Conservation (phyloP, 768 basidiomycete genomes). For the Zangia roseola region DNA sequence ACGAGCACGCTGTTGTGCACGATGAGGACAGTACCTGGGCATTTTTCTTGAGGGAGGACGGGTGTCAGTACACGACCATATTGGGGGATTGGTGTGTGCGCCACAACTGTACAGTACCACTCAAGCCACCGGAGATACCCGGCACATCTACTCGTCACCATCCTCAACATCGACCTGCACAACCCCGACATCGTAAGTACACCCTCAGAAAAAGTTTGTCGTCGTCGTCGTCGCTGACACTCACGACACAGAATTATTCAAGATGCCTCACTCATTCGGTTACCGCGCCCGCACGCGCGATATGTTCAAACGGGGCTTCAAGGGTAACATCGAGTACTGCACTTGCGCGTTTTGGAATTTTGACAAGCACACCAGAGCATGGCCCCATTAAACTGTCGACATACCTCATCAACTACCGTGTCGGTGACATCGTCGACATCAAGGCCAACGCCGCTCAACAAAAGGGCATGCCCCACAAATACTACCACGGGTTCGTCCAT, state of each 20-base stretch:
- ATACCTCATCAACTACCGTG: conserved; percentile 87
- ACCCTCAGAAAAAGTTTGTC: conserved; percentile 14
- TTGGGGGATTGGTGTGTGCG: conserved; percentile 36
- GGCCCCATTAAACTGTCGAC: conserved; percentile 90
- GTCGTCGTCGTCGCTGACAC: conserved; percentile 11
- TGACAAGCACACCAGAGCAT: conserved; percentile 57
- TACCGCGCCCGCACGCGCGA: conserved; percentile 99
- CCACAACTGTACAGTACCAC: conserved; percentile 65
- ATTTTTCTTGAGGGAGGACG: conserved; percentile 65
- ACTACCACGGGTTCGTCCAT: conserved; percentile 85
- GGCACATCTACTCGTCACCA: conserved; percentile 29
- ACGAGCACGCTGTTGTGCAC: not conserved
- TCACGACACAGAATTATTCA: conserved; percentile 51
- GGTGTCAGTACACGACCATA: conserved; percentile 34
- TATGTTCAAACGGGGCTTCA: conserved; percentile 99
- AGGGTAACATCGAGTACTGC: conserved; percentile 54
- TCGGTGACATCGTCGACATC: conserved; percentile 99
- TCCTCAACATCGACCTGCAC: conserved; percentile 51
- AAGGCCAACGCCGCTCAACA: conserved; percentile 99
- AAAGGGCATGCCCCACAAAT: conserved; percentile 99
- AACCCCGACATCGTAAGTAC: conserved; percentile 46
- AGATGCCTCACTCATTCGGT: conserved; percentile 99
- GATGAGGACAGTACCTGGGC: conserved; percentile 67
- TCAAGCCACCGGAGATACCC: conserved; percentile 67
- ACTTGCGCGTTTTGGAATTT: conserved; percentile 8